Evolutionary conservation across 1,284 basidiomycete genomes (phyloP), one percentile per base, ranked within the genome.

Genomic region (Sporisorium exsertum): DNA sequence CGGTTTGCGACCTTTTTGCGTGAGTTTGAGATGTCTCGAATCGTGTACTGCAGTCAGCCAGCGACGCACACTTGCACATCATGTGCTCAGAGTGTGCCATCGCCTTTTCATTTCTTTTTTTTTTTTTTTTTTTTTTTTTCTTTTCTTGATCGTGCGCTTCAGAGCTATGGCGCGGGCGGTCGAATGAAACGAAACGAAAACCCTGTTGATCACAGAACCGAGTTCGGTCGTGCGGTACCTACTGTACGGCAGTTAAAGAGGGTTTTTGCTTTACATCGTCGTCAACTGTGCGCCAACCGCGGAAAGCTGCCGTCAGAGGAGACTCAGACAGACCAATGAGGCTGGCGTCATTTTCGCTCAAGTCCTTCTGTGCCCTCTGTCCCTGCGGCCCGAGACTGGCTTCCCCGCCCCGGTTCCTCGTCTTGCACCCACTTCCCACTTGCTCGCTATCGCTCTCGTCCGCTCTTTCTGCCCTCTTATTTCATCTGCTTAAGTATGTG

Each of bases 21-120:
- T 24, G 20, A 10, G 29, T 50, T n/a, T 8, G 47, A 4, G 29
- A 16, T 32, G 47, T 55, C 27, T 62, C 60, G 60, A 62, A 62
- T 40, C 27, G n/a, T n/a, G n/a, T 2, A n/a, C 26, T 47, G 46
- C 46, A 49, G 27, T 22, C 26, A 49, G 47, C 47, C 16, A 24
- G 6, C 47, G 15, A 35, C 43, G 20, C 43, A 22, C 13, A 10
- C 43, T n/a, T 18, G 45, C 45, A 26, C 22, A 47, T 27, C 24
- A 27, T 16, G 27, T 18, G 27, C 7, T 15, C n/a, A 35, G 33
- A 35, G 33, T 35, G 33, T 8, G 5, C 42, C 42, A 20, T 46
- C 45, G 10, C 4, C 27, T 18, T 47, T 18, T 26, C 7, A 26
- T 26, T 46, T 16, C 27, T 16, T 27, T 49, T 22, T 10, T 29